These are phyloP conservation scores for Ambrosiella cleistominuta DNA, from an alignment of 2,329 filamentous ascomycete genomes.

Conservation along the genomic window DNA sequence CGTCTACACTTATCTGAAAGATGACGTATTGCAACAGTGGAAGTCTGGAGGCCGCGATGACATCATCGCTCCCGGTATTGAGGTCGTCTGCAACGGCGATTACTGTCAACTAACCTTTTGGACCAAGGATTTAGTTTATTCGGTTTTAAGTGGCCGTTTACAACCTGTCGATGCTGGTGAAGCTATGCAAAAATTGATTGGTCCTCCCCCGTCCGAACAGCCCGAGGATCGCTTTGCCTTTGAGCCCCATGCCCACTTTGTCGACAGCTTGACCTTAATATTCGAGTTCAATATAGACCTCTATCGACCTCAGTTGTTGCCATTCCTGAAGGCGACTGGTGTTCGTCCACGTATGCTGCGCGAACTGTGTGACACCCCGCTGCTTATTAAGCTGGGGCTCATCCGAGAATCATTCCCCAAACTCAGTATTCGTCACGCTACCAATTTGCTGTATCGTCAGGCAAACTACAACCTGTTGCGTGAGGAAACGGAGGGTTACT, in stretches of 20 bases:
- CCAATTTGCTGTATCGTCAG: slow-evolving; percentile 84
- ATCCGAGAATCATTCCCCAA: slow-evolving; percentile 72
- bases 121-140: slow-evolving; percentile 71
- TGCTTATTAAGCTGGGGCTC: slow-evolving; percentile 60
- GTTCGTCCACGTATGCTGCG: slow-evolving; percentile 60
- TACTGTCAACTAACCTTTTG: slow-evolving; percentile 49
- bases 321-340: slow-evolving; percentile 53
- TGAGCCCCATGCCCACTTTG: slow-evolving; percentile 53
- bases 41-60: slow-evolving; percentile 44
- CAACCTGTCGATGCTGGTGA: slow-evolving; percentile 50
- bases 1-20: slow-evolving; percentile 37
- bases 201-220: slow-evolving; percentile 33
- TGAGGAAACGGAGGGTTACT: slow-evolving; percentile 92
- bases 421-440: slow-evolving; percentile 74
- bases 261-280: slow-evolving; percentile 67
- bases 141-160: slow-evolving; percentile 53
- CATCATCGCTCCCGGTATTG: slow-evolving; percentile 45
- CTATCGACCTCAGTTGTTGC: slow-evolving; percentile 35
- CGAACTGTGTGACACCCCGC: slow-evolving; percentile 59
- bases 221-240: slow-evolving; percentile 34
- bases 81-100: slow-evolving; percentile 51
- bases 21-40: slow-evolving; percentile 53
- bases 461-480: slow-evolving; percentile 91
- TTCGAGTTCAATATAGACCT: slow-evolving; percentile 48
- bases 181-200: slow-evolving; percentile 57